Base-by-base conservation (phyloP, 768 basidiomycete genomes). In the Hydnomerulius pinastri region DNA sequence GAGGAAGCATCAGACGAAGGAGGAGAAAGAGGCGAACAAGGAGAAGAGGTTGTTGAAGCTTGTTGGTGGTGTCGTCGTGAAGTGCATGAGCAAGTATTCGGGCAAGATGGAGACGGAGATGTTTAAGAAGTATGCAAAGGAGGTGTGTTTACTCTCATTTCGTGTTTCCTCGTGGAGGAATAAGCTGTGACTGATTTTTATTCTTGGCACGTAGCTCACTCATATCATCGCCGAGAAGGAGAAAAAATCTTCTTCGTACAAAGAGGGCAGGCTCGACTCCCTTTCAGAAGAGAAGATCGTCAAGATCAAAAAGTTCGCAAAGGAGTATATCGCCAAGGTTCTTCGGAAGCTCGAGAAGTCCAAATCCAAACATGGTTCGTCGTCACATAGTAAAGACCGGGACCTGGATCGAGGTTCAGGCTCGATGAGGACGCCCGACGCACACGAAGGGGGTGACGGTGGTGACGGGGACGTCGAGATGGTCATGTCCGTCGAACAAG, bases 61-160 rank as follows among this genome's bases (percentile, higher is more conserved):
- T 29, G 83, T 98, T 15, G 90, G 92, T 6, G 83, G 85, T 2
- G 84, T 96, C 6, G 96, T 99, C 33, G 96, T 99, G 32, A 88
- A 85, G 68, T 85, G 78, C 50, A 94, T 98, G 93, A 89, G 86
- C 50, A 97, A 94, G 73, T 86, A 98, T 63, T 77, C 83, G 43
- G 77, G 84, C 46, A 72, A 83, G 38, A 79, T 97, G 67, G 80
- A 84, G 48, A 79, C 81, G 43, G 93, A 97, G 6, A 66, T 76
- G 46, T 98, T 98, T 80, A 99, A 99, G 77, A 86, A 86, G 64
- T 85, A 97, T 64, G 97, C 97, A 2, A 92, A 93, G 66, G 92
- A 98, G 82, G 96, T 92, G 54, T 53, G 79, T 63, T 35, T 10
- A n/a, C 3, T 43, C 33, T n/a, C 8, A 4, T 25, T 46, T 47